A percentile compares a stretch with the other conserved stretches of the same genome.
These are phyloP conservation scores for Martiniozyma asiatica DNA, from an alignment of 1,139 yeast species.

Conservation along the genomic window DNA sequence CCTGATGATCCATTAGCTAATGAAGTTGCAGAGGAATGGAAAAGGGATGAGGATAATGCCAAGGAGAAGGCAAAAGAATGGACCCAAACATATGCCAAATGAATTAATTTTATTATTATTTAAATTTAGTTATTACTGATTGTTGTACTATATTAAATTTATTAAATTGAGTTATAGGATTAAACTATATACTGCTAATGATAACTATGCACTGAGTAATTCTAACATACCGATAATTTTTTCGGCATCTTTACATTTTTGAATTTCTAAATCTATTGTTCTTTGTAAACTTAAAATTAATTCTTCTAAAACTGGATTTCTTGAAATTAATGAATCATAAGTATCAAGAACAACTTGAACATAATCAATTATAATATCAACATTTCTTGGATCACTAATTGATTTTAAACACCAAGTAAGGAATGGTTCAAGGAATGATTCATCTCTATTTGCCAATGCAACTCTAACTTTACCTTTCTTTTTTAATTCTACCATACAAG, in stretches of 20 bases:
- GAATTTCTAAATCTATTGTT: slow-evolving; percentile 56
- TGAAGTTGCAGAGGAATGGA: slow-evolving; percentile 96
- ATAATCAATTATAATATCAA: slow-evolving; percentile 71
- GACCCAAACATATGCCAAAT: slow-evolving; percentile 48
- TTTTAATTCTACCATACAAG: slow-evolving; percentile 74
- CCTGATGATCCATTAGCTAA: slow-evolving; percentile 98
- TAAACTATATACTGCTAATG: too few species aligned
- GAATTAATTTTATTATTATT: too few species aligned
- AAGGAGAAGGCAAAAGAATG: slow-evolving; percentile 77
- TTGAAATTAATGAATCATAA: slow-evolving; percentile 61
- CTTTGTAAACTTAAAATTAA: slow-evolving; percentile 47
- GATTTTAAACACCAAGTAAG: slow-evolving; percentile 69
- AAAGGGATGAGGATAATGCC: slow-evolving; percentile 70
- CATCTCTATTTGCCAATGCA: slow-evolving; percentile 73
- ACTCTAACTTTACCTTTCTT: slow-evolving; percentile 79
- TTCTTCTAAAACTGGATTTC: slow-evolving; percentile 71
- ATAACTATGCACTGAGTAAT: slow-evolving; percentile 53
- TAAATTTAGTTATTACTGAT: too few species aligned
- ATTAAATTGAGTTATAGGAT: too few species aligned
- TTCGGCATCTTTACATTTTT: slow-evolving; percentile 76
- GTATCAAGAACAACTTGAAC: slow-evolving; percentile 69
- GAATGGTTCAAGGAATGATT: slow-evolving; percentile 64
- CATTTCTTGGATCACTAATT: slow-evolving; percentile 70
- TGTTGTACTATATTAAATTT: too few species aligned
- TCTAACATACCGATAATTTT: slow-evolving; percentile 91